Percentiles rank a stretch among this genome's conserved stretches.
Conservation (phyloP, 1,284 basidiomycete species). For the Fomitiporia mediterranea region DNA sequence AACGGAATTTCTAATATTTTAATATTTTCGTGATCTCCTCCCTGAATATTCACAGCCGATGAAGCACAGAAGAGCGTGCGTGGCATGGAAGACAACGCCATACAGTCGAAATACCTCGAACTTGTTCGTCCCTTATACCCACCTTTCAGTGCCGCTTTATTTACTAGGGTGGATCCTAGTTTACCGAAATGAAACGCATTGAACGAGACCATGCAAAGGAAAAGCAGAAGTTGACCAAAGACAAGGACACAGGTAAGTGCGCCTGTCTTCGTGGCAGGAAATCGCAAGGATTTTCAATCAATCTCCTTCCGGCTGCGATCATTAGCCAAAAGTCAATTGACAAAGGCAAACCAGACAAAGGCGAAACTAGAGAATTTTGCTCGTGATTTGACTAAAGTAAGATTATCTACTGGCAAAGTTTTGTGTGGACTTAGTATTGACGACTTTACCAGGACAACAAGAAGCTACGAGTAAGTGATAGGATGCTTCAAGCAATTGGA, state of each 20-base stretch:
- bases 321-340: conserved; percentile 73
- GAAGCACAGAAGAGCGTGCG: conserved; percentile 78
- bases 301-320: conserved; percentile 6
- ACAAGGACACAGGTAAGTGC: conserved; percentile 76
- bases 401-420: conserved; percentile 10
- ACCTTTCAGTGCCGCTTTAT: conserved; percentile 13
- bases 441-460: conserved; percentile 65
- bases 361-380: conserved; percentile 84
- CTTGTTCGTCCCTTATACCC: conserved; percentile 46
- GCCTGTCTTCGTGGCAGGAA: conserved; percentile 13
- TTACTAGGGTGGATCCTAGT: conserved; percentile 39
- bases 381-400: conserved; percentile 78
- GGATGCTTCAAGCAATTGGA: background rate
- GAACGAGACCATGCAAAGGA: conserved; percentile 84
- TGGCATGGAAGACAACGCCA: conserved; percentile 70
- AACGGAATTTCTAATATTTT: background rate
- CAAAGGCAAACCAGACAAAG: conserved; percentile 80
- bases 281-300: background rate
- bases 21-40: background rate
- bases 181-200: conserved; percentile 75
- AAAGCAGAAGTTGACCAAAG: conserved; percentile 80
- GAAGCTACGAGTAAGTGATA: conserved; percentile 59
- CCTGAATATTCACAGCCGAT: conserved; percentile 50
- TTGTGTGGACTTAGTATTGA: background rate
- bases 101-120: conserved; percentile 81